phyloP scores from a whole-genome alignment of 768 basidiomycete genomes.

The Postia placenta region DNA sequence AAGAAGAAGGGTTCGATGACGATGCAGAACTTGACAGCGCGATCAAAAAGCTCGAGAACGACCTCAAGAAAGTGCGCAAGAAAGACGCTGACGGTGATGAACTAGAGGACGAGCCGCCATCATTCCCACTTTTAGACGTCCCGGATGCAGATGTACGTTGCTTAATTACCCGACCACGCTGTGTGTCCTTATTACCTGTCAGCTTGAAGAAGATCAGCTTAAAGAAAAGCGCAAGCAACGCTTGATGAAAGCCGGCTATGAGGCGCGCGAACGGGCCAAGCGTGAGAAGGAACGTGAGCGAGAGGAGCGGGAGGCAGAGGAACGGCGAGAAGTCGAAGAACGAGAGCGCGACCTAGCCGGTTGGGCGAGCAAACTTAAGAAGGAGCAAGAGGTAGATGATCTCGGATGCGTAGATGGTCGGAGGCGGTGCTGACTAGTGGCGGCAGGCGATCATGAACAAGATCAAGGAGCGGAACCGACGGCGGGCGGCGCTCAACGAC shows the following conservation, averaged over 20 bases:
- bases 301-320: conserved; percentile 57
- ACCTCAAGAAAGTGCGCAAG: conserved; percentile 71
- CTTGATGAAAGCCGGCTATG: conserved; percentile 88
- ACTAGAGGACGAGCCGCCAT: conserved; percentile 52
- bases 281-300: conserved; percentile 86
- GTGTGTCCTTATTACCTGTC: background rate
- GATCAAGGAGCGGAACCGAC: conserved; percentile 78
- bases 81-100: conserved; percentile 75
- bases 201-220: conserved; percentile 85
- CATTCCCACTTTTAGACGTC: conserved; percentile 86
- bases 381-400: conserved; percentile 82
- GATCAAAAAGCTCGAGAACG: conserved; percentile 80
- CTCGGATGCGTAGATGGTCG: no score
- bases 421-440: no score
- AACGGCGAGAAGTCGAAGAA: conserved; percentile 67
- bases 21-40: conserved; percentile 74
- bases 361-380: conserved; percentile 71
- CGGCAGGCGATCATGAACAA: conserved; percentile 68
- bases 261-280: conserved; percentile 77
- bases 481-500: conserved; percentile 79
- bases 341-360: conserved; percentile 60
- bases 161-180: background rate
- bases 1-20: conserved; percentile 67
- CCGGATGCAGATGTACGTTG: conserved; percentile 82
- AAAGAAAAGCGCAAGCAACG: conserved; percentile 95